These are phyloP conservation scores for Ascodesmis nigricans DNA, from an alignment of 495 filamentous ascomycete genomes.

Conservation along the genomic window DNA sequence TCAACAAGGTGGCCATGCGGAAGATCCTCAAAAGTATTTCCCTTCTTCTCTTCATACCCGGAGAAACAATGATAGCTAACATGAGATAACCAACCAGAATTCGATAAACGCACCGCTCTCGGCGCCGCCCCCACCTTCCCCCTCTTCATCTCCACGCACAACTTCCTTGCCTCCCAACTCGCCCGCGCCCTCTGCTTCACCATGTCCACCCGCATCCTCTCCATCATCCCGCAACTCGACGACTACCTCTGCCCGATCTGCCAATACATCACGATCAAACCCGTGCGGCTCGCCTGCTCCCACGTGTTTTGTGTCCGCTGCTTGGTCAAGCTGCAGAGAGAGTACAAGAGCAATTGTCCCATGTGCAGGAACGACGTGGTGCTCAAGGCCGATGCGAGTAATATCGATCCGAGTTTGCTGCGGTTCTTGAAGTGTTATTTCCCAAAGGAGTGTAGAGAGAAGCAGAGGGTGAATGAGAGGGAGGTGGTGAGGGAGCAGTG, in stretches of 20 bases:
- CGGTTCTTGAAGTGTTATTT: slow-evolving; percentile 46
- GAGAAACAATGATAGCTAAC: no score
- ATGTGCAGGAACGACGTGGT: slow-evolving; percentile 42
- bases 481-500: slow-evolving; percentile 20
- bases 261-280: slow-evolving; percentile 40
- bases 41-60: background rate
- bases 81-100: slow-evolving; percentile 33
- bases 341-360: slow-evolving; percentile 37
- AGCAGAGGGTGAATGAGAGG: slow-evolving; percentile 20
- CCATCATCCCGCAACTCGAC: slow-evolving; percentile 43
- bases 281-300: slow-evolving; percentile 39
- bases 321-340: slow-evolving; percentile 44
- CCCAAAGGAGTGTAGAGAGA: slow-evolving; percentile 40
- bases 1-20: slow-evolving; percentile 42
- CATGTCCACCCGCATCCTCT: slow-evolving; percentile 39
- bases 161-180: slow-evolving; percentile 33
- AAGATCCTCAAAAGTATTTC: slow-evolving; percentile 59
- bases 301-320: slow-evolving; percentile 56
- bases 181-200: slow-evolving; percentile 45
- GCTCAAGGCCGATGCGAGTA: slow-evolving; percentile 34
- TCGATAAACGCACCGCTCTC: slow-evolving; percentile 54
- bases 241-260: slow-evolving; percentile 61
- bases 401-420: slow-evolving; percentile 38
- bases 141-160: slow-evolving; percentile 27
- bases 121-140: slow-evolving; percentile 34